phyloP scores from a whole-genome alignment of 495 filamentous ascomycete species.

The Penicillium ucsense region DNA sequence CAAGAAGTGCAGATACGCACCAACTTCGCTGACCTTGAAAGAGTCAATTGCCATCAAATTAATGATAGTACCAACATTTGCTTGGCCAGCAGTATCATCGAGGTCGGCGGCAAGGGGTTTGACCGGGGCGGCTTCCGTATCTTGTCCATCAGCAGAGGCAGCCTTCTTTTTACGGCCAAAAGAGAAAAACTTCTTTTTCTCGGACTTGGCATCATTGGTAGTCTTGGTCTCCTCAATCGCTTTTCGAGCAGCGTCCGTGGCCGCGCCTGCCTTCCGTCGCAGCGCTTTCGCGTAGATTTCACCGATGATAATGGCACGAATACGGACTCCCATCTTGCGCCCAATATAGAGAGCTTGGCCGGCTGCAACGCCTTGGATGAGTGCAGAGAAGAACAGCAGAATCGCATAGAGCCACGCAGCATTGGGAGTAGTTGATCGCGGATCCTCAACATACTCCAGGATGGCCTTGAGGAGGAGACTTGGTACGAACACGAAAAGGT shows the following conservation, averaged over 20 bases:
- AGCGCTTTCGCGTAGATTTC: conserved; percentile 97
- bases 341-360: conserved; percentile 90
- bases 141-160: conserved; percentile 17
- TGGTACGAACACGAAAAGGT: conserved; percentile 78
- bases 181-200: conserved; percentile 39
- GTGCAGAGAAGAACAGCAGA: conserved; percentile 71
- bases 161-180: conserved; percentile 50
- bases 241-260: conserved; percentile 44
- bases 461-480: conserved; percentile 87
- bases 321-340: conserved; percentile 82
- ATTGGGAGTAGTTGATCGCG: conserved; percentile 66
- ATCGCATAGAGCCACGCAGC: conserved; percentile 96
- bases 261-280: conserved; percentile 78
- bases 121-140: conserved; percentile 17
- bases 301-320: conserved; percentile 91
- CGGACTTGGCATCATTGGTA: conserved; percentile 24
- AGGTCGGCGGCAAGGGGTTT: conserved; percentile 27
- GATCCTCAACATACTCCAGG: conserved; percentile 83
- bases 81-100: conserved; percentile 54
- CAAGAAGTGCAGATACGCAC: conserved; percentile 85
- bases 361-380: conserved; percentile 67
- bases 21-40: conserved; percentile 92
- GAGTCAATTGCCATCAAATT: conserved; percentile 99
- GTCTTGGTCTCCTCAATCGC: conserved; percentile 23
- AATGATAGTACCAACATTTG: conserved; percentile 91